Evolutionary conservation across 768 basidiomycete species (phyloP).

Genomic region (Tubosaeta brunneosetosa): DNA sequence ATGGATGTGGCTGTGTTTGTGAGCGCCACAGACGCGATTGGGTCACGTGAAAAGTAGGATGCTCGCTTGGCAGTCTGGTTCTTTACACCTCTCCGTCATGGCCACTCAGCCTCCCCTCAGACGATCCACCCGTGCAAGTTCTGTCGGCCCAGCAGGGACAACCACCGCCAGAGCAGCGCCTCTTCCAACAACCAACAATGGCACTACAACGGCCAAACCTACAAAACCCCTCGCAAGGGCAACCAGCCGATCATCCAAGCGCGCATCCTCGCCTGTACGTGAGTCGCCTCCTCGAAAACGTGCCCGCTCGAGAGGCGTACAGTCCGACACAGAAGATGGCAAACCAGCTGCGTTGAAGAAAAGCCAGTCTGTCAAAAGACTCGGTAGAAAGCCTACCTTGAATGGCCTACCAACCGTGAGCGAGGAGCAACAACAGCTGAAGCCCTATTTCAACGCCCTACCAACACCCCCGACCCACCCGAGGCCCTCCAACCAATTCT

Average conservation of each 20-base stretch:
- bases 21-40: conserved; percentile 24
- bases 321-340: conserved; percentile 43
- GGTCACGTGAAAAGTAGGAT: conserved; percentile 16
- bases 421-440: conserved; percentile 37
- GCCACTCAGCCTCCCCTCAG: conserved; percentile 37
- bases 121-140: conserved; percentile 50
- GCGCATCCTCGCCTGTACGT: conserved; percentile 45
- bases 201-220: conserved; percentile 29
- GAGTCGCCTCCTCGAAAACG: conserved; percentile 48
- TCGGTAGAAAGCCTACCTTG: conserved; percentile 28
- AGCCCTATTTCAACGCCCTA: conserved; percentile 63
- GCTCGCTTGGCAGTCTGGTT: background rate
- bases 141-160: conserved; percentile 36
- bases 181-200: conserved; percentile 24
- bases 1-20: conserved; percentile 20
- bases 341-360: conserved; percentile 25
- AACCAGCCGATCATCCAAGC: conserved; percentile 36
- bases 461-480: conserved; percentile 52
- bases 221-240: conserved; percentile 26
- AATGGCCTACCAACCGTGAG: conserved; percentile 28
- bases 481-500: conserved; percentile 68
- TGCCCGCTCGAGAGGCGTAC: conserved; percentile 32
- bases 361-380: conserved; percentile 22
- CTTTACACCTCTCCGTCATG: conserved; percentile 17
- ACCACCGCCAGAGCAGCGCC: conserved; percentile 27